A percentile compares a stretch with the other conserved stretches of the same genome.
These are phyloP conservation scores for Cucumis melo DNA, from an alignment of 306 rosid species.

Conservation along the genomic window DNA sequence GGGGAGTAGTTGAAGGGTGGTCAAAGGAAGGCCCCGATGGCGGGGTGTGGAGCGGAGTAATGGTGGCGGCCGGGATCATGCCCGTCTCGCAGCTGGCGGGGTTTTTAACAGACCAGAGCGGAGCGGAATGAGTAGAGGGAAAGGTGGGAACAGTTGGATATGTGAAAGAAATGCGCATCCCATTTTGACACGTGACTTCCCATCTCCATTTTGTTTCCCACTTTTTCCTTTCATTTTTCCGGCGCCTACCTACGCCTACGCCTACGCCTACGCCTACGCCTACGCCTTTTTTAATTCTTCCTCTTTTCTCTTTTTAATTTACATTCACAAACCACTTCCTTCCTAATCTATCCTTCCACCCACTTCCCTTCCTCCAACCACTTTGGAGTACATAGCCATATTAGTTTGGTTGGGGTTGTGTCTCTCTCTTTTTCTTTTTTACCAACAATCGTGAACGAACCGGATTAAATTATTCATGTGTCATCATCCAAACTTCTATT, in stretches of 20 bases:
- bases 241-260: background rate
- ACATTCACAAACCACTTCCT: too few relatives aligned
- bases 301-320: too few relatives aligned
- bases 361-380: too few relatives aligned
- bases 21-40: background rate
- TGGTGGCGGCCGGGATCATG: conserved; percentile 27
- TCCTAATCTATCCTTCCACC: too few relatives aligned
- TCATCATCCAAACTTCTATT: too few relatives aligned
- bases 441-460: too few relatives aligned
- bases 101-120: background rate
- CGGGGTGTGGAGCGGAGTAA: conserved; percentile 14
- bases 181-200: background rate
- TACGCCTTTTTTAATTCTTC: too few relatives aligned
- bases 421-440: too few relatives aligned
- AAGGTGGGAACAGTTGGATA: background rate
- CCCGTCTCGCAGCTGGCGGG: background rate
- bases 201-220: background rate
- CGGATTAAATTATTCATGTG: too few relatives aligned
- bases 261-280: background rate
- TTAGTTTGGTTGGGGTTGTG: too few relatives aligned
- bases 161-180: background rate
- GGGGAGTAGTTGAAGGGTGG: background rate
- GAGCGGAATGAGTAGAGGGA: background rate
- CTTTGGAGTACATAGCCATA: too few relatives aligned
- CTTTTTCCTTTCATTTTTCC: too few relatives aligned